phyloP scores from a whole-genome alignment of 2,329 filamentous ascomycete species.

The Aspergillus unguis region DNA sequence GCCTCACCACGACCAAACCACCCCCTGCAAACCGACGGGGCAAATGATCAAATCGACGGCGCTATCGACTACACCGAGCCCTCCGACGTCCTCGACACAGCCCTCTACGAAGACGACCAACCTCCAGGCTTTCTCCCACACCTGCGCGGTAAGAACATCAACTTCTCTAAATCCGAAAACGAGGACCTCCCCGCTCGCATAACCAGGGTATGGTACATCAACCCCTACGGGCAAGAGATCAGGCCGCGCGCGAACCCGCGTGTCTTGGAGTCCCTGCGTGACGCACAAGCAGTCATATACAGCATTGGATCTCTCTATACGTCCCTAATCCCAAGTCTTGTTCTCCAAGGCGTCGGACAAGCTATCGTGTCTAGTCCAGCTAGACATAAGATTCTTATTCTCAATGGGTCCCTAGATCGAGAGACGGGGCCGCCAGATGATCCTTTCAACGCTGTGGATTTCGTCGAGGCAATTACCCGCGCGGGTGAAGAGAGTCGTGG shows the following conservation, averaged over 20 bases:
- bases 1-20: constrained; percentile 31
- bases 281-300: constrained; percentile 72
- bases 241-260: constrained; percentile 77
- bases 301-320: constrained; percentile 94
- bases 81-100: constrained; percentile 31
- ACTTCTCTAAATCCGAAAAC: constrained; percentile 74
- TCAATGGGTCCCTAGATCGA: constrained; percentile 80
- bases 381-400: constrained; percentile 72
- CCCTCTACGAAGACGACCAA: constrained; percentile 46
- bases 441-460: constrained; percentile 73
- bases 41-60: constrained; percentile 15
- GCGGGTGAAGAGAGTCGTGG: constrained; percentile 69
- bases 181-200: constrained; percentile 78
- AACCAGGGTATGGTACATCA: constrained; percentile 90
- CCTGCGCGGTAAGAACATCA: constrained; percentile 75
- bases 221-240: constrained; percentile 97
- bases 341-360: constrained; percentile 71
- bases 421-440: constrained; percentile 70
- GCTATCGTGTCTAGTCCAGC: constrained; percentile 53
- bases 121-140: constrained; percentile 67
- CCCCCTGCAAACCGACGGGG: constrained; percentile 34
- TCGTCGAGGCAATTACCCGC: constrained; percentile 72
- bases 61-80: constrained; percentile 26
- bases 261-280: constrained; percentile 65
- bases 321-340: constrained; percentile 76